Conservation (phyloP, 495 filamentous ascomycete genomes). For the Pyrenula aspistea region DNA sequence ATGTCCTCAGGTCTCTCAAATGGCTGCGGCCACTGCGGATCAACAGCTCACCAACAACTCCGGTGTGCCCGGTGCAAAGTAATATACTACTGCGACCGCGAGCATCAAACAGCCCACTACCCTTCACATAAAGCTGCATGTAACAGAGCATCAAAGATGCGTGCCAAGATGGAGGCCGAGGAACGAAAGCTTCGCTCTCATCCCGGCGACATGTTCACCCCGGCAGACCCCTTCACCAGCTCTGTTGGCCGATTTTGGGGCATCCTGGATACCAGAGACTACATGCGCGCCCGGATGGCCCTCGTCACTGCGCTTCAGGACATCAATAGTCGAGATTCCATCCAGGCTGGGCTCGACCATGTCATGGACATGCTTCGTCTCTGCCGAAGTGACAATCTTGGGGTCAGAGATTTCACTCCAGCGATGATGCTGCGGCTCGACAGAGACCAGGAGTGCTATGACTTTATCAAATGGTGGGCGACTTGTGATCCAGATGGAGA, state of each 20-base stretch:
- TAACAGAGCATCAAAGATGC: conserved; percentile 18
- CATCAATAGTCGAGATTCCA: conserved; percentile 21
- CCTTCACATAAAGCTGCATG: conserved; percentile 30
- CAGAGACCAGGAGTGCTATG: conserved; percentile 42
- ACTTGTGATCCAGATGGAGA: conserved; percentile 10
- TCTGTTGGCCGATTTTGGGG: conserved; percentile 27
- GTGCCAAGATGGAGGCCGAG: conserved; percentile 13
- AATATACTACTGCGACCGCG: conserved; percentile 30
- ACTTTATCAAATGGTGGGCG: conserved; percentile 39
- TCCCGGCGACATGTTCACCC: conserved; percentile 14
- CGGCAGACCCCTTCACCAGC: conserved; percentile 22
- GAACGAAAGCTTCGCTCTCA: conserved; percentile 21
- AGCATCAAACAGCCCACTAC: conserved; percentile 28
- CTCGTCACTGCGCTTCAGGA: conserved; percentile 16
- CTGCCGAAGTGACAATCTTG: conserved; percentile 32
- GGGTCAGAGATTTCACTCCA: conserved; percentile 25
- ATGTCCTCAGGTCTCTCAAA: neutral
- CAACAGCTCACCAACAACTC: conserved; percentile 6
- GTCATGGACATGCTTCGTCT: conserved; percentile 26
- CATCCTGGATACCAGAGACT: conserved; percentile 22
- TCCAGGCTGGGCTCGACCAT: conserved; percentile 21
- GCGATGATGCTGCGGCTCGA: conserved; percentile 30
- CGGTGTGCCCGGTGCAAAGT: conserved; percentile 31
- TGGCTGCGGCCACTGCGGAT: conserved; percentile 8
- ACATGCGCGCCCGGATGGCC: conserved; percentile 26